Evolutionary conservation across 2,329 filamentous ascomycete species (phyloP).

Genomic region (Leptosphaerulina australis): DNA sequence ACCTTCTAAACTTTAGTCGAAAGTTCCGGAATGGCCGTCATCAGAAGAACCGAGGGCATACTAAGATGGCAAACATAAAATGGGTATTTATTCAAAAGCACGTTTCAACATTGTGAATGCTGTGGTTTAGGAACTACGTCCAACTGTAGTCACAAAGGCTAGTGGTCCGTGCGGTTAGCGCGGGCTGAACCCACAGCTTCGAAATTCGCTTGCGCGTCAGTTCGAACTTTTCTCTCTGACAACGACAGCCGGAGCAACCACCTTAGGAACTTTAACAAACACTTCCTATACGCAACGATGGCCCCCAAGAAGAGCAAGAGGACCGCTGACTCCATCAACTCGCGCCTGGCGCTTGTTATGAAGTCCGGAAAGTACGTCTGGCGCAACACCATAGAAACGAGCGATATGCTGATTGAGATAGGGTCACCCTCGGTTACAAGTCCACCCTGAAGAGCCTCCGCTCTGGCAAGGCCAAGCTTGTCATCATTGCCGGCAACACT

Average conservation of each 20-base stretch:
- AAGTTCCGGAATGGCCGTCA: no score
- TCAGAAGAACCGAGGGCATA: no score
- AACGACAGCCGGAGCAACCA: slow-evolving; percentile 21
- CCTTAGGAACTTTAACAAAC: slow-evolving; percentile 33
- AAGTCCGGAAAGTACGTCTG: slow-evolving; percentile 64
- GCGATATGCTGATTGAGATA: slow-evolving; percentile 35
- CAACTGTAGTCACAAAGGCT: not conserved
- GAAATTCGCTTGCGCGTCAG: slow-evolving; percentile 18
- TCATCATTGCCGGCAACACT: slow-evolving; percentile 95
- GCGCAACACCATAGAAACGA: slow-evolving; percentile 17
- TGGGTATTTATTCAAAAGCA: no score
- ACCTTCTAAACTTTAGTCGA: no score
- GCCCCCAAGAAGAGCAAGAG: slow-evolving; percentile 81
- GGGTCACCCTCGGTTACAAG: slow-evolving; percentile 89
- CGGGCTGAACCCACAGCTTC: slow-evolving; percentile 5
- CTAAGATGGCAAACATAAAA: no score
- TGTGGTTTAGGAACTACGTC: not conserved
- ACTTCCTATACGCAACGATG: slow-evolving; percentile 59
- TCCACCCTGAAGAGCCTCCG: slow-evolving; percentile 85
- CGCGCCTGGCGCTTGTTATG: slow-evolving; percentile 70
- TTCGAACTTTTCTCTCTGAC: slow-evolving; percentile 15
- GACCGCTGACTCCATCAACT: slow-evolving; percentile 79
- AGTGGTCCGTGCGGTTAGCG: not conserved
- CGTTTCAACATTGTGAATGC: no score
- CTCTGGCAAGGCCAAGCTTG: slow-evolving; percentile 96